Evolutionary conservation across 2,329 filamentous ascomycete genomes (phyloP).

Genomic region (Dactylellina sp.): DNA sequence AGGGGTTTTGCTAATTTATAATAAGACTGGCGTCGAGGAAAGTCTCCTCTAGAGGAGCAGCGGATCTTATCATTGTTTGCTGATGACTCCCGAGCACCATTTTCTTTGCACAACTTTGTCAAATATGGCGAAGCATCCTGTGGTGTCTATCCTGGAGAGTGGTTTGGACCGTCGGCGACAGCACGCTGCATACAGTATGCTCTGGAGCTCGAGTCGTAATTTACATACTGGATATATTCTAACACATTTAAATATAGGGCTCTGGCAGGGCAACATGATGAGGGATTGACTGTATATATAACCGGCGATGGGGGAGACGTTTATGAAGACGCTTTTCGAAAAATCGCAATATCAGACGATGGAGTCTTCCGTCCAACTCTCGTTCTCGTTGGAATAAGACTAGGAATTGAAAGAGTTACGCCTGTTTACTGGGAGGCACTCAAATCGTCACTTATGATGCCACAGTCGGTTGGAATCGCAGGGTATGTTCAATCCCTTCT

Average conservation of each 20-base stretch:
- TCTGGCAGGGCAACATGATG: conserved; percentile 74
- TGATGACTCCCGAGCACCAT: conserved; percentile 85
- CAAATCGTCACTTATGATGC: conserved; percentile 83
- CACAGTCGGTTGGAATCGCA: conserved; percentile 94
- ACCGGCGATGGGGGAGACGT: conserved; percentile 91
- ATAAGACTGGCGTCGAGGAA: conserved; percentile 79
- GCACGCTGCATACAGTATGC: conserved; percentile 91
- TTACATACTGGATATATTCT: conserved; percentile 1
- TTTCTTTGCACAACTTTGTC: conserved; percentile 95
- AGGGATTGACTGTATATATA: conserved; percentile 82
- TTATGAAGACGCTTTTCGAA: conserved; percentile 88
- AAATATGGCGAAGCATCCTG: conserved; percentile 85
- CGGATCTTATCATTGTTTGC: conserved; percentile 83
- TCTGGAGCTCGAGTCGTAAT: neutral
- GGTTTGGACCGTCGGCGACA: conserved; percentile 98
- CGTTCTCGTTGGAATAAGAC: conserved; percentile 85
- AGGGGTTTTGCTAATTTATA: neutral
- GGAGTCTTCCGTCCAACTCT: conserved; percentile 82
- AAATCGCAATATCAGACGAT: conserved; percentile 76
- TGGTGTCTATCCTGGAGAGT: conserved; percentile 94
- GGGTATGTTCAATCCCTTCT: conserved; percentile 71
- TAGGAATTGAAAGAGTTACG: conserved; percentile 94
- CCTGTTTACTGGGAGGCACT: conserved; percentile 96
- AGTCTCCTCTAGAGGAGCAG: conserved; percentile 72
- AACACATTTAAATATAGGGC: conserved; percentile 69